phyloP scores from a whole-genome alignment of 2,329 filamentous ascomycete species.

The Fusarium sp. region DNA sequence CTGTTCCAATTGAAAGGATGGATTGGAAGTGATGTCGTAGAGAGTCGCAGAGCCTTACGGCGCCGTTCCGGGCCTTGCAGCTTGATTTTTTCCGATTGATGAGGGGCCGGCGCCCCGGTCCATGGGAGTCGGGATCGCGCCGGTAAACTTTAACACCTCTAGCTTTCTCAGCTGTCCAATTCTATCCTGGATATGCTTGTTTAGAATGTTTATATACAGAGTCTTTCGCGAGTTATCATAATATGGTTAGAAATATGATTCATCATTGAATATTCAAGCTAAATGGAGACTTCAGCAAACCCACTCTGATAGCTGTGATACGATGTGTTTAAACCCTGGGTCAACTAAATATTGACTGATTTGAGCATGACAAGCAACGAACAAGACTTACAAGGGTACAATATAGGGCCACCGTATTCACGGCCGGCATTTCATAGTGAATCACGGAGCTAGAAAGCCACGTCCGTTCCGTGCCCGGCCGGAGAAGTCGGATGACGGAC shows the following conservation, averaged over 20 bases:
- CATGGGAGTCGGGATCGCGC: constrained; percentile 5
- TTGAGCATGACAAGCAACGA: neutral
- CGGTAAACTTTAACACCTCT: neutral
- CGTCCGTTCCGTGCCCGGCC: constrained; percentile 20
- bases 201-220: neutral
- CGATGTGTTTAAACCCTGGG: neutral
- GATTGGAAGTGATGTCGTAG: constrained; percentile 25
- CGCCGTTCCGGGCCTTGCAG: constrained; percentile 18
- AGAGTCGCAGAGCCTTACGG: constrained; percentile 24
- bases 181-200: neutral
- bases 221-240: neutral
- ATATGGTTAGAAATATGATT: neutral
- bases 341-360: neutral
- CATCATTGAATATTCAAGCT: neutral
- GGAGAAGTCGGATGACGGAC: neutral
- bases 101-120: constrained; percentile 34
- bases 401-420: neutral
- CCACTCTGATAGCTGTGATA: neutral
- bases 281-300: neutral
- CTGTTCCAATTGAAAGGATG: constrained; percentile 20
- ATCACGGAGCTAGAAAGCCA: constrained; percentile 8
- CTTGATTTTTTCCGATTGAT: constrained; percentile 32
- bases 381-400: neutral
- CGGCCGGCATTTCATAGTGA: neutral
- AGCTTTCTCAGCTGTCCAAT: neutral